Evolutionary conservation across 345 rosid species (phyloP), one percentile per base, ranked within the genome.

Genomic region (Schrenkiella parvula): DNA sequence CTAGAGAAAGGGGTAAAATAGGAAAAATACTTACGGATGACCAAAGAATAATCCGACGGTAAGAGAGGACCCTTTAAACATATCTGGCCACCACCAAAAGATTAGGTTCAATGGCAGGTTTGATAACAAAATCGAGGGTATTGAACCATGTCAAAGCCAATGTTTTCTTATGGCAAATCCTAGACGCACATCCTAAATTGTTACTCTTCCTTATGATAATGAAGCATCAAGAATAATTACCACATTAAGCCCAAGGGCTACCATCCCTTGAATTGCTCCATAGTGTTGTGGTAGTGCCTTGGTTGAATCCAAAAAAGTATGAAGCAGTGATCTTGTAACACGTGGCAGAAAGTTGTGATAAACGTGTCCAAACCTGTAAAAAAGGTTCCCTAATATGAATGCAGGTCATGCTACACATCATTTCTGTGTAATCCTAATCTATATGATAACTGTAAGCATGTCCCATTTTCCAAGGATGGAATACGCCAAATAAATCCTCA

Each of bases 211-310:
- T 42, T 29, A 72, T 21, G 21, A 42, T 29, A 31, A 54, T 63
- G 46, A 64, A 34, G 57, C 31, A 53, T 54, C 19, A 56, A 56
- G 53, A 78, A 34, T 52, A 70, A 32, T 66, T 91, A 92, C 98
- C 96, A 85, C 89, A 62, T 79, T 79, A 64, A 87, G 84, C 68
- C 98, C 98, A 50, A 92, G 86, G 17, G 87, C 86, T 46, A 87
- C 89, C 68, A 92, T 74, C 70, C 98, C 98, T 90, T 82, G 92
- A 74, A 92, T 78, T 68, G 98, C 96, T 64, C 98, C 96, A 51
- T 85, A 92, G 77, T 92, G 98, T 63, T 92, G 98, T 73, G 96
- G 70, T 62, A 88, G 82, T 59, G 89, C 37, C 80, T 88, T 92
- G 38, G 88, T 80, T 61, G 98, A 95, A 70, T 92, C 96, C 82